Conservation (phyloP, 345 rosid species). For the Acer campestre region DNA sequence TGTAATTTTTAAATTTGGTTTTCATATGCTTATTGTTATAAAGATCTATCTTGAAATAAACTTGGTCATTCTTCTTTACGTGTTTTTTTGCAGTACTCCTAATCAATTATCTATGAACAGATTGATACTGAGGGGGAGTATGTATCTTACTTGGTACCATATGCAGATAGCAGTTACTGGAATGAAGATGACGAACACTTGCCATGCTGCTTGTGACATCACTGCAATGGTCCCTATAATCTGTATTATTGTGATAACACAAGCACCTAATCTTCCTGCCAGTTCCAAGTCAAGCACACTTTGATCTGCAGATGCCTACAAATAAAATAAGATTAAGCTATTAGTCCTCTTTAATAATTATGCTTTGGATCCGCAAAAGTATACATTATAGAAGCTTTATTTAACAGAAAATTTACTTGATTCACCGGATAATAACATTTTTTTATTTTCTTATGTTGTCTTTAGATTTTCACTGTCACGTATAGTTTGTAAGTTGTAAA, state of each 20-base stretch:
- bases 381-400: not conserved
- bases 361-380: not conserved
- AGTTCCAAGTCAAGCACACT: slow-evolving; percentile 89
- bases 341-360: not conserved
- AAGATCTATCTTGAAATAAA: not conserved
- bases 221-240: slow-evolving; percentile 79
- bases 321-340: slow-evolving; percentile 8
- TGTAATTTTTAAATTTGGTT: not conserved
- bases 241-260: slow-evolving; percentile 84
- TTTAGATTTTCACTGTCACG: not conserved
- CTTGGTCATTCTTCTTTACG: not conserved
- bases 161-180: slow-evolving; percentile 94
- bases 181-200: slow-evolving; percentile 92
- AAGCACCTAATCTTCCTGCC: slow-evolving; percentile 79
- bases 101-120: too few relatives aligned
- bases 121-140: slow-evolving; percentile 5
- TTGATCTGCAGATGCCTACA: slow-evolving; percentile 89
- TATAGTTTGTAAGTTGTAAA: too few relatives aligned
- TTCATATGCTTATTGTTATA: not conserved
- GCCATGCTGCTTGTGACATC: slow-evolving; percentile 96
- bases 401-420: not conserved
- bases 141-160: slow-evolving; percentile 80
- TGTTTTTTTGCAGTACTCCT: not conserved
- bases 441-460: not conserved
- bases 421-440: not conserved